Conservation (phyloP, 768 basidiomycete genomes). For the Postia placenta region DNA sequence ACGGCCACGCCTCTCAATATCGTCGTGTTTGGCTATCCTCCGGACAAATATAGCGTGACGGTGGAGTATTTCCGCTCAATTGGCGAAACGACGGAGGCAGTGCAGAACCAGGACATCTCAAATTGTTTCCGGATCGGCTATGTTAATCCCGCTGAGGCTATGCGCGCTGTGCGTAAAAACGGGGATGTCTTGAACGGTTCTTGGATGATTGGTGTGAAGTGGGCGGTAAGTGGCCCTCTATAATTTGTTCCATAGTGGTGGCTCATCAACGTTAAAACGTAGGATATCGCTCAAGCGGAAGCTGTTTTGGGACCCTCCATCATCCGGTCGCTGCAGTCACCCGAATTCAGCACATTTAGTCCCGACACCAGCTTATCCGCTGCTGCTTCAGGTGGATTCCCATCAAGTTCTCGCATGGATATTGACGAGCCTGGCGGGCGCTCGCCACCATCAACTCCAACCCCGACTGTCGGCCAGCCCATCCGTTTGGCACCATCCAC, state of each 20-base stretch:
- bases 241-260: constrained; percentile 1
- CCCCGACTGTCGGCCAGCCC: constrained; percentile 58
- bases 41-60: constrained; percentile 66
- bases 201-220: constrained; percentile 85
- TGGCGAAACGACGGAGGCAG: constrained; percentile 63
- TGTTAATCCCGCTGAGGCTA: constrained; percentile 61
- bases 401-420: constrained; percentile 9
- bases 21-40: constrained; percentile 85
- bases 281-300: constrained; percentile 63
- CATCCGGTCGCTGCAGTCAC: constrained; percentile 5
- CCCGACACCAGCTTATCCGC: neutral
- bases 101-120: constrained; percentile 57
- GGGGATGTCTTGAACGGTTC: constrained; percentile 70
- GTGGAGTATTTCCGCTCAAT: constrained; percentile 72
- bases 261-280: no score
- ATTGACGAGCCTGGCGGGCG: constrained; percentile 25
- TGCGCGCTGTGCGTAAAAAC: constrained; percentile 75
- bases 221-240: constrained; percentile 63
- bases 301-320: constrained; percentile 36
- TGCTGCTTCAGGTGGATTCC: neutral
- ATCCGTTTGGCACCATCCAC: constrained; percentile 67
- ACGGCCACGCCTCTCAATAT: constrained; percentile 49
- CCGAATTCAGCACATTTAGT: constrained; percentile 10
- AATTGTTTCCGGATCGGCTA: constrained; percentile 86
- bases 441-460: constrained; percentile 17